Base-by-base conservation (phyloP, 257 asterid species). In the Coffea eugenioides region DNA sequence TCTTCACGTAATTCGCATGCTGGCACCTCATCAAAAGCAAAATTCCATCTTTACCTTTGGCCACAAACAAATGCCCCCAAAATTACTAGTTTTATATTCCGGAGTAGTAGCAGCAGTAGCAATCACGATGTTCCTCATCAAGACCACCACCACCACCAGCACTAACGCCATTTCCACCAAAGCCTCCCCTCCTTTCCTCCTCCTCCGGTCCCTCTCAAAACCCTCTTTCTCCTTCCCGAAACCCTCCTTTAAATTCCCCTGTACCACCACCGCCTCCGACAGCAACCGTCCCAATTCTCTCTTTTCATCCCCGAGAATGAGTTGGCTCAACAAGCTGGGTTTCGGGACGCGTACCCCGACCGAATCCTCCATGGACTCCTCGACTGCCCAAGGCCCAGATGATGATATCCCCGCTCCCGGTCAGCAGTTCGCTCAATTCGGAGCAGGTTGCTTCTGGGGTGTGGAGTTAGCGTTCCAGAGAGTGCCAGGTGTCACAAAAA, bases 391-490 rank as follows among this genome's bases (percentile, higher is more conserved):
- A 82, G 92, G 94, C 45, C 93, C 97, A 18, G 99, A 95, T 81
- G 91, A 88, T 59, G 97, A 95, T 45, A 67, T 75, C 18, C 97
- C 98, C 0, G 90, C 91, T 0, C 92, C 97, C 31, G 98, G 98
- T 18, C 94, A 90, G 78, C 84, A 86, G 77, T 88, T 95, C 79
- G 96, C 95, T 39, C 99, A 95, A 83, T 93, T 95, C 84, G 98
- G 98, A 52, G 93, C 94, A 21, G 98, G 99, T 14, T 95, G 99
- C 41, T 95, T 95, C 88, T 95, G 99, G 99, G 99, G 99, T 12
- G 95, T 91, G 69, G 99, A 95, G 86, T 89, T 95, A 82, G 97
- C 91, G 43, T 95, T 78, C 66, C 98, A 95, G 92, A 88, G 99
- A 80, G 93, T 92, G 71, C 90, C 97, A 0, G 99, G 99, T 56